Conservation (phyloP, 1,284 basidiomycete species). For the Microbotryum saponariae region DNA sequence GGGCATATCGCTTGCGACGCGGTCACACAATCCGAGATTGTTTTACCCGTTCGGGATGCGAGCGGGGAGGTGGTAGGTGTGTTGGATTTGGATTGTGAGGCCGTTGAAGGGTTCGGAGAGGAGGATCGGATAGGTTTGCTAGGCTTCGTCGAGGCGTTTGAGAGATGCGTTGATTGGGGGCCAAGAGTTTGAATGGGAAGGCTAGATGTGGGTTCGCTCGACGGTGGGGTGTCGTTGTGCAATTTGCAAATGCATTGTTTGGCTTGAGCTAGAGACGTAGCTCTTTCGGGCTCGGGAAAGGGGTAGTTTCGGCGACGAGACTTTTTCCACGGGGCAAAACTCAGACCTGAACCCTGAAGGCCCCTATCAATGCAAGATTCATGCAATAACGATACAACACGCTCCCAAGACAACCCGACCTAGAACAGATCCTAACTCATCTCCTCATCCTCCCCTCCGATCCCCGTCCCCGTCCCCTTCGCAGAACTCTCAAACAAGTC, state of each 20-base stretch:
- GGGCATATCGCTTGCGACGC: slow-evolving; percentile 45
- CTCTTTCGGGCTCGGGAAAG: too few relatives aligned
- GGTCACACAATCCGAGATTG: slow-evolving; percentile 41
- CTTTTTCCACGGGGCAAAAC: too few relatives aligned
- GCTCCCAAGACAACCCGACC: too few relatives aligned
- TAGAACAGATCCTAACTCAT: slow-evolving; percentile 9
- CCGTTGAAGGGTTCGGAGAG: slow-evolving; percentile 39
- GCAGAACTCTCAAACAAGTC: background rate
- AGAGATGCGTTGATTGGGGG: slow-evolving; percentile 19
- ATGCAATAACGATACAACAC: too few relatives aligned
- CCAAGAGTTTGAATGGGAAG: background rate
- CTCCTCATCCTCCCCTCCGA: slow-evolving; percentile 14
- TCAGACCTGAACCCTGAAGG: too few relatives aligned
- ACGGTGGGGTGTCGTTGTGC: too few relatives aligned
- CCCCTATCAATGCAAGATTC: too few relatives aligned
- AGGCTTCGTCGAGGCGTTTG: slow-evolving; percentile 32
- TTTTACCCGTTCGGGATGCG: slow-evolving; percentile 36
- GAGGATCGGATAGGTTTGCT: slow-evolving; percentile 38
- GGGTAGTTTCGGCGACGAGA: too few relatives aligned
- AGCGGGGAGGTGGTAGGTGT: slow-evolving; percentile 38
- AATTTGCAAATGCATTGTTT: too few relatives aligned
- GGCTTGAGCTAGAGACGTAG: too few relatives aligned
- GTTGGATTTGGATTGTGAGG: slow-evolving; percentile 43
- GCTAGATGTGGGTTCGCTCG: too few relatives aligned
- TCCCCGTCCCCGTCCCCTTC: too few relatives aligned